Percentiles rank a stretch among this genome's conserved stretches.
These are phyloP conservation scores for Diaporthe sp. DNA, from an alignment of 2,329 filamentous ascomycete species.

Conservation along the genomic window DNA sequence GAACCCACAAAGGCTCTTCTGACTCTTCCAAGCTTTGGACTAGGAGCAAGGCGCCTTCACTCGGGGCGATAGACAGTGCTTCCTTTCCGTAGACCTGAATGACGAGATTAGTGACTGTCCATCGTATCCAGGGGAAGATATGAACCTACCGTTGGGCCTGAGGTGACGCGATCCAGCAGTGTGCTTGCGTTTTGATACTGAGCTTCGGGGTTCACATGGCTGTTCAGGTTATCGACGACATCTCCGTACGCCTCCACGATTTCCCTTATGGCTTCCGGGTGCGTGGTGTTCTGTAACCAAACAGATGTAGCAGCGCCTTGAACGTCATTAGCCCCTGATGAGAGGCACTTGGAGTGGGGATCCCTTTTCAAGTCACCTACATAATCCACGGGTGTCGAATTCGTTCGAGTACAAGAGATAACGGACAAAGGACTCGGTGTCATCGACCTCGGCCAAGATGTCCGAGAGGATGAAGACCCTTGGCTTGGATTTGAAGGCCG, in stretches of 20 bases:
- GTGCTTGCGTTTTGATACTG: not conserved
- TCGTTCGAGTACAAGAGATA: slow-evolving; percentile 1
- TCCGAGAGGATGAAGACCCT: not conserved
- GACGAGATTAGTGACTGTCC: not conserved
- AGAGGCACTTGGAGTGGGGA: no score
- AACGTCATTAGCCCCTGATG: not conserved
- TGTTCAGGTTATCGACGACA: not conserved
- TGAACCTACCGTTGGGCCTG: not conserved
- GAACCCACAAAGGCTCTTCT: slow-evolving; percentile 62
- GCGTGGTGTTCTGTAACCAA: not conserved
- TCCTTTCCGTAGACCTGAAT: not conserved
- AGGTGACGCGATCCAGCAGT: not conserved
- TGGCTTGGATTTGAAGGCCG: not conserved
- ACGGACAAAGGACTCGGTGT: not conserved
- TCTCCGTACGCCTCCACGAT: slow-evolving; percentile 1
- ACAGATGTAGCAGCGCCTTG: not conserved
- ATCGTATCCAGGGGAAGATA: rapidly evolving
- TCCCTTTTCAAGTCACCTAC: not conserved
- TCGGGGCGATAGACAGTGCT: slow-evolving; percentile 29
- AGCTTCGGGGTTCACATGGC: not conserved
- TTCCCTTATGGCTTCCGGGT: not conserved
- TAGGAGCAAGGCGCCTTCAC: slow-evolving; percentile 59
- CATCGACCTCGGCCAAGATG: not conserved
- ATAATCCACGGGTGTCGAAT: not conserved
- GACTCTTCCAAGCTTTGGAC: slow-evolving; percentile 42